Percentiles rank a stretch among this genome's conserved stretches.
These are phyloP conservation scores for Candida tropicalis DNA, from an alignment of 1,139 yeast species.

Conservation along the genomic window DNA sequence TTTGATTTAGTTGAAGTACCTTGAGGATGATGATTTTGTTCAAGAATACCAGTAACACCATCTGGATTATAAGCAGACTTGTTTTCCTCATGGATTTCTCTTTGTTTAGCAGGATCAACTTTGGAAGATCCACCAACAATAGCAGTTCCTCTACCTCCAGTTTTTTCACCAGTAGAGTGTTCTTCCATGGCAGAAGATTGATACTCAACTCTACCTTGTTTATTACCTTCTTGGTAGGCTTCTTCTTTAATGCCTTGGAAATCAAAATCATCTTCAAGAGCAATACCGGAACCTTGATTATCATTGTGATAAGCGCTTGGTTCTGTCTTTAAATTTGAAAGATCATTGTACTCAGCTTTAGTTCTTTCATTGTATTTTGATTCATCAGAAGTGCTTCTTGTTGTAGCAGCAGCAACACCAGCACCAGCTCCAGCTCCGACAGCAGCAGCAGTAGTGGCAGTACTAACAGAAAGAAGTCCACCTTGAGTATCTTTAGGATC, in stretches of 20 bases:
- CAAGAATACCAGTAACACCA: slow-evolving; percentile 25
- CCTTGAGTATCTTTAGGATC: slow-evolving; percentile 37
- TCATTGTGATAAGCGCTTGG: slow-evolving; percentile 30
- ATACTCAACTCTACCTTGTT: slow-evolving; percentile 13
- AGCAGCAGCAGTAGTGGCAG: slow-evolving; percentile 10
- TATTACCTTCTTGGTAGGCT: slow-evolving; percentile 19
- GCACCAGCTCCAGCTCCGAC: slow-evolving; percentile 8
- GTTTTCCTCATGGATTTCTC: slow-evolving; percentile 29
- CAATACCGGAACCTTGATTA: slow-evolving; percentile 17
- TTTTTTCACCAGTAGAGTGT: slow-evolving; percentile 9
- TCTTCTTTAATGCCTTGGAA: slow-evolving; percentile 15
- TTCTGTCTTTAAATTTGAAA: slow-evolving; percentile 31
- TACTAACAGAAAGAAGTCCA: slow-evolving; percentile 13
- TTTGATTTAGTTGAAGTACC: background rate
- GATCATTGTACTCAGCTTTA: slow-evolving; percentile 24
- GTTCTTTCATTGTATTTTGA: slow-evolving; percentile 18
- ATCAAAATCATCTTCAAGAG: slow-evolving; percentile 15
- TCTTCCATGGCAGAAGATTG: slow-evolving; percentile 8
- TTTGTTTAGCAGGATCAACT: slow-evolving; percentile 22
- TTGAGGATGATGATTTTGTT: slow-evolving; percentile 12
- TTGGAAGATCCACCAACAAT: slow-evolving; percentile 2
- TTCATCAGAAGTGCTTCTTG: background rate
- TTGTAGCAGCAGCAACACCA: slow-evolving; percentile 17
- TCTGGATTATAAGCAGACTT: slow-evolving; percentile 33
- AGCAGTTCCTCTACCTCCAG: slow-evolving; percentile 9